Base-by-base conservation (phyloP, 2,329 filamentous ascomycete species). In the Trichoderma simmonsii region DNA sequence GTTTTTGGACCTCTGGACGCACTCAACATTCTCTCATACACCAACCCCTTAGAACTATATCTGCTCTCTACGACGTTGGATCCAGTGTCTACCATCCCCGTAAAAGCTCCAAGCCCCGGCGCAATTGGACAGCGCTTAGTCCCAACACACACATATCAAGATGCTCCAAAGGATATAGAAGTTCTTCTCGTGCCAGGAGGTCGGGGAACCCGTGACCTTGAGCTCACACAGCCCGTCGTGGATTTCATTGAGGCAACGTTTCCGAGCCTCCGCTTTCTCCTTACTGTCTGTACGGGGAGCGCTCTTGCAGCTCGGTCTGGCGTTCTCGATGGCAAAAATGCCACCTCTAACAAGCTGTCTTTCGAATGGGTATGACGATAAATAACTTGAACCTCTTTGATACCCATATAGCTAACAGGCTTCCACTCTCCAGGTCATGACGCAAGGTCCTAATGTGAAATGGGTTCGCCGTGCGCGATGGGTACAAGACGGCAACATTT, bases 281-380 rank as follows among this genome's bases (percentile, higher is more conserved):
- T 92, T n/a, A 90, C 87, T 0, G 85, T 92, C 0, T 92, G 90
- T 76, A 92, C 88, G 0, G 90, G 90, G 0, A 82, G 86, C 2
- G 83, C 84, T 2, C 77, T 90, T 6, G 81, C 86, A 0, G 89
- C 89, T 0, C 79, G 82, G 26, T 82, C 89, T 0, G 89, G 89
- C 0, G 76, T 91, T 0, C 78, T 92, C 15, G 84, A 91, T 71
- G 86, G 87, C 0, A 83, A 81, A 54, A 80, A 80, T 18, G 90
- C 89, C 1, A 92, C 90, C 0, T 88, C 87, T 0, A 92, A 91
- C 76, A 92, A 91, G 77, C 74, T 76, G 3, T 80, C 82, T 0
- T 91, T 85, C 78, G 77, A 80, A n/a, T 78, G 78, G 75, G 24
- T 24, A 24, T 24, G 24, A 3, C 24, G 24, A 24, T 24, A 3